Conservation (phyloP, 2,329 filamentous ascomycete species). For the Zasmidium angulare region DNA sequence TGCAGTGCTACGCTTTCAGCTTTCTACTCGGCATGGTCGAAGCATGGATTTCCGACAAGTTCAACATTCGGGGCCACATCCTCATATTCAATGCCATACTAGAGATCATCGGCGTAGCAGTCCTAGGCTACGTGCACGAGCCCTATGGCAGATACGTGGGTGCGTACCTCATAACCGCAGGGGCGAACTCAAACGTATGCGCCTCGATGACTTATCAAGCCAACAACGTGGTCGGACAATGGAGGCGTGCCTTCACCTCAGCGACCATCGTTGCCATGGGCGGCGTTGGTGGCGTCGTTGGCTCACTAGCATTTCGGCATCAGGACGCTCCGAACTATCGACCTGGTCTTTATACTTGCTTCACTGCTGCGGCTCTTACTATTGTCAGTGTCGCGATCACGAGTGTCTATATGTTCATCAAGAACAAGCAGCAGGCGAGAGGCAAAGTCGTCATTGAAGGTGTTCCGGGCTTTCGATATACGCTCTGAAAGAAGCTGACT, state of each 20-base stretch:
- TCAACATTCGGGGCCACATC: slow-evolving; percentile 29
- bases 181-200: slow-evolving; percentile 75
- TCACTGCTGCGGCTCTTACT: slow-evolving; percentile 24
- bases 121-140: slow-evolving; percentile 26
- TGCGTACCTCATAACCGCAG: slow-evolving; percentile 73
- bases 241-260: slow-evolving; percentile 78
- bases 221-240: slow-evolving; percentile 83
- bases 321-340: slow-evolving; percentile 24
- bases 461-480: slow-evolving; percentile 12
- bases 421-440: slow-evolving; percentile 22
- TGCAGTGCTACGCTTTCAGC: slow-evolving; percentile 10
- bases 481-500: background rate
- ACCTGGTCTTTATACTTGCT: slow-evolving; percentile 26
- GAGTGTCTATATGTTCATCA: slow-evolving; percentile 22
- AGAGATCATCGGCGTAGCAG: slow-evolving; percentile 27
- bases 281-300: slow-evolving; percentile 25
- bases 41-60: slow-evolving; percentile 29
- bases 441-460: slow-evolving; percentile 25
- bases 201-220: slow-evolving; percentile 74
- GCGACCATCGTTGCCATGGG: slow-evolving; percentile 74
- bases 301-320: slow-evolving; percentile 17
- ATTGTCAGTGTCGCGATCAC: slow-evolving; percentile 18
- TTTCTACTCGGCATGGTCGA: slow-evolving; percentile 7
- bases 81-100: slow-evolving; percentile 28
- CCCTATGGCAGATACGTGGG: slow-evolving; percentile 59